A percentile compares a stretch with the other conserved stretches of the same genome.
Conservation (phyloP, 768 basidiomycete genomes). For the Suillus lakei region DNA sequence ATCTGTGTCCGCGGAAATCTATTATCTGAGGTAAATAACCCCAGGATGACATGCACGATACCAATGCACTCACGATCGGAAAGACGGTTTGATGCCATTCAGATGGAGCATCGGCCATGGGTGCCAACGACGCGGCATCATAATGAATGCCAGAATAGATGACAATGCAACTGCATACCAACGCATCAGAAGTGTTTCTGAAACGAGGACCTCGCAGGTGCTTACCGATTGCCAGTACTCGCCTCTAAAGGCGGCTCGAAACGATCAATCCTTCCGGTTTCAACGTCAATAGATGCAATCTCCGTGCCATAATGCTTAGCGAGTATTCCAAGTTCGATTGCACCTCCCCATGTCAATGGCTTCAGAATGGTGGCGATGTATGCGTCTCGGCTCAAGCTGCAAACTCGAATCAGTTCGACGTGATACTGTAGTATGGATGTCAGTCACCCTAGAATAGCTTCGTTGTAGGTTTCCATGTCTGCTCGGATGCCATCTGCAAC, state of each 20-base stretch:
- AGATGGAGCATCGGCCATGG: slow-evolving; percentile 69
- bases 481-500: slow-evolving; percentile 81
- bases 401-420: slow-evolving; percentile 6
- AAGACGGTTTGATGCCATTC: slow-evolving; percentile 94
- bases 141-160: slow-evolving; percentile 98
- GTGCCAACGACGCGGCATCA: slow-evolving; percentile 87
- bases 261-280: slow-evolving; percentile 86
- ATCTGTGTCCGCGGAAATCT: slow-evolving; percentile 39
- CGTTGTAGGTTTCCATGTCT: slow-evolving; percentile 75
- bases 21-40: background rate
- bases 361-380: slow-evolving; percentile 86
- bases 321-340: slow-evolving; percentile 90
- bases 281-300: slow-evolving; percentile 90
- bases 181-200: background rate
- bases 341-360: slow-evolving; percentile 90
- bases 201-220: background rate
- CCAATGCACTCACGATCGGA: slow-evolving; percentile 51
- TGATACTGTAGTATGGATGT: slow-evolving; percentile 1
- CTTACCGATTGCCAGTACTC: slow-evolving; percentile 38
- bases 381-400: slow-evolving; percentile 58
- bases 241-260: slow-evolving; percentile 63
- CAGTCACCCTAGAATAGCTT: slow-evolving; percentile 83
- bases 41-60: background rate
- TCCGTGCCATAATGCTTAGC: slow-evolving; percentile 83
- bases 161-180: slow-evolving; percentile 61